A percentile compares a stretch with the other conserved stretches of the same genome.
phyloP scores from a whole-genome alignment of 108 stramenopile genomes.

The Nitzschia palea region DNA sequence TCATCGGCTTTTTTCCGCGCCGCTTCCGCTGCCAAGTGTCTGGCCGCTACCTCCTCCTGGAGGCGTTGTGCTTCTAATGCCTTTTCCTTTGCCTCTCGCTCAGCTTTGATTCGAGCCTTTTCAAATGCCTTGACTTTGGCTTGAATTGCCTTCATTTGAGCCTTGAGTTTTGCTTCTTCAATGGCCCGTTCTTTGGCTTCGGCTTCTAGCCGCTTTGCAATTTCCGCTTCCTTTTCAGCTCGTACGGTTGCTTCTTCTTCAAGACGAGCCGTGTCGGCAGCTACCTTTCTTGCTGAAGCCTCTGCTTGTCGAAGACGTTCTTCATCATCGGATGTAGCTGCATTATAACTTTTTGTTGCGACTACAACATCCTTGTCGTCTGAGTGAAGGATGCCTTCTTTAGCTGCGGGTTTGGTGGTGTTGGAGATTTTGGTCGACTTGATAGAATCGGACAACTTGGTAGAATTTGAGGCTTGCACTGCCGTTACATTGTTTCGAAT shows the following conservation, averaged over 20 bases:
- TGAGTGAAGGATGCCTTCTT: background rate
- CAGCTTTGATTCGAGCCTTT: background rate
- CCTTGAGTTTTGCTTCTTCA: background rate
- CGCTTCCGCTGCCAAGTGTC: too few species aligned
- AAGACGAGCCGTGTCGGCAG: background rate
- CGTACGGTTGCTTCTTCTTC: background rate
- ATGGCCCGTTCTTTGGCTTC: background rate
- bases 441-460: background rate
- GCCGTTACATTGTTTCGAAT: background rate
- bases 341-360: too few species aligned
- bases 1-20: too few species aligned
- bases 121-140: constrained; percentile 1
- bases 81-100: background rate
- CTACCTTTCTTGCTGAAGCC: background rate
- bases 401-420: background rate
- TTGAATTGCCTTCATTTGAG: background rate
- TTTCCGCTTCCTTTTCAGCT: background rate
- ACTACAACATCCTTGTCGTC: too few species aligned
- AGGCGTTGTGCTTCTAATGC: too few species aligned
- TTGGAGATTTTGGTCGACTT: background rate
- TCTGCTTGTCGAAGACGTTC: background rate
- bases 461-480: background rate
- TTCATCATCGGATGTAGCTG: background rate
- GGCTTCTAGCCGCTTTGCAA: background rate
- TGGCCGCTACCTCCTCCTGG: too few species aligned